Evolutionary conservation across 164 flowering plant species (phyloP).

Genomic region (Amborella trichopoda): DNA sequence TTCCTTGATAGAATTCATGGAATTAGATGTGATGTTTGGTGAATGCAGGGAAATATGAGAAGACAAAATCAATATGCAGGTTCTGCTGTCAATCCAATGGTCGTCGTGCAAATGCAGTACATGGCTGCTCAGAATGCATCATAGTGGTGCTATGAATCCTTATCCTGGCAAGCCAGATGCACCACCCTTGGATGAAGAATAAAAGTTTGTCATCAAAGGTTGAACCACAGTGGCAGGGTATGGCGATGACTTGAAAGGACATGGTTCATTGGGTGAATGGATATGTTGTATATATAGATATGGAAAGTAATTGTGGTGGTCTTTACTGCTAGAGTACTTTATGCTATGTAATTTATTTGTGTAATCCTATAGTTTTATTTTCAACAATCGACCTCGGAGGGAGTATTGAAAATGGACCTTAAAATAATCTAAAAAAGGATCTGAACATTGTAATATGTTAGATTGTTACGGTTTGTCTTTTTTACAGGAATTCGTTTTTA

Average conservation of each 20-base stretch:
- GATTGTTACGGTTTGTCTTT: no score
- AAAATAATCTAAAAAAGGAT: no score
- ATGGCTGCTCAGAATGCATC: constrained; percentile 25
- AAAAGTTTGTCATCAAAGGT: constrained; percentile 20
- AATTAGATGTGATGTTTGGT: no score
- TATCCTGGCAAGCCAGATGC: constrained; percentile 21
- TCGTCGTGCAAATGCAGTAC: constrained; percentile 22
- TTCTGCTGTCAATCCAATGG: constrained; percentile 13
- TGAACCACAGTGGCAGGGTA: constrained; percentile 32
- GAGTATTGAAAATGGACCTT: no score
- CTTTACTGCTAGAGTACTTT: no score
- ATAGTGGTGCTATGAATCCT: constrained; percentile 14
- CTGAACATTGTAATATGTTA: no score
- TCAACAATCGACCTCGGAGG: no score
- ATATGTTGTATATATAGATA: constrained; percentile 16
- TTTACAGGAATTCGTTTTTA: no score
- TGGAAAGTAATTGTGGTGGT: constrained; percentile 19
- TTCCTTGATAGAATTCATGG: no score
- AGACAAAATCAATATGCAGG: constrained; percentile 22
- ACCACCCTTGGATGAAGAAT: constrained; percentile 20
- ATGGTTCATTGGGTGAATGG: constrained; percentile 13
- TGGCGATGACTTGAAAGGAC: constrained; percentile 16
- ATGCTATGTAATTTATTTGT: no score
- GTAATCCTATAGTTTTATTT: no score
- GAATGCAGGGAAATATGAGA: constrained; percentile 16